Percentiles rank a stretch among this genome's conserved stretches.
phyloP scores from a whole-genome alignment of 2,329 filamentous ascomycete genomes.

The Metarhizium album region DNA sequence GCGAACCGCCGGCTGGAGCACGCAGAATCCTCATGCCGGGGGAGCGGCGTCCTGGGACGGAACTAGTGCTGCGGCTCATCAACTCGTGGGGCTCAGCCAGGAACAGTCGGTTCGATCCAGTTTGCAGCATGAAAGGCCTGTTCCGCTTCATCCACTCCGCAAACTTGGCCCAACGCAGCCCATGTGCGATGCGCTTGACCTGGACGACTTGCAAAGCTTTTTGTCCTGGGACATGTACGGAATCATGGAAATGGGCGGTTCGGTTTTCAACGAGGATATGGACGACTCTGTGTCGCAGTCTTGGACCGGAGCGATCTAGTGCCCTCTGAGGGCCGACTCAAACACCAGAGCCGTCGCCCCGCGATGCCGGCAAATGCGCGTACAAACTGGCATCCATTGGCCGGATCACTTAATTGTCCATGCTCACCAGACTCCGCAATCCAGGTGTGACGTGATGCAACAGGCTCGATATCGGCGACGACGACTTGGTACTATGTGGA shows the following conservation, averaged over 20 bases:
- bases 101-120: conserved; percentile 18
- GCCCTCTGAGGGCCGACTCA: neutral
- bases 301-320: conserved; percentile 15
- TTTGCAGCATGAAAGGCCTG: conserved; percentile 27
- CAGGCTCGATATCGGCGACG: conserved; percentile 36
- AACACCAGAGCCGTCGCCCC: neutral
- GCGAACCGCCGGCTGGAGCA: conserved; percentile 12
- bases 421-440: too few relatives aligned
- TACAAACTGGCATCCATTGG: too few relatives aligned
- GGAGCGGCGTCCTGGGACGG: conserved; percentile 17
- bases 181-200: conserved; percentile 25
- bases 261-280: conserved; percentile 23
- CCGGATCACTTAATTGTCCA: too few relatives aligned
- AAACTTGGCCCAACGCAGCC: conserved; percentile 12
- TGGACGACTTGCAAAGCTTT: conserved; percentile 28
- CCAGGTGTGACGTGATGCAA: too few relatives aligned
- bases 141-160: conserved; percentile 15
- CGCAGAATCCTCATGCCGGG: conserved; percentile 12
- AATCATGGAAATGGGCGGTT: conserved; percentile 29
- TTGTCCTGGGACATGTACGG: conserved; percentile 30
- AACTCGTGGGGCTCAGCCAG: conserved; percentile 15
- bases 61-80: conserved; percentile 15
- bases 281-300: conserved; percentile 23
- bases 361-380: too few relatives aligned
- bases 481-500: conserved; percentile 35